Evolutionary conservation across 306 rosid species (phyloP), one percentile per base, ranked within the genome.

Genomic region (Pterocarpus santalinus): DNA sequence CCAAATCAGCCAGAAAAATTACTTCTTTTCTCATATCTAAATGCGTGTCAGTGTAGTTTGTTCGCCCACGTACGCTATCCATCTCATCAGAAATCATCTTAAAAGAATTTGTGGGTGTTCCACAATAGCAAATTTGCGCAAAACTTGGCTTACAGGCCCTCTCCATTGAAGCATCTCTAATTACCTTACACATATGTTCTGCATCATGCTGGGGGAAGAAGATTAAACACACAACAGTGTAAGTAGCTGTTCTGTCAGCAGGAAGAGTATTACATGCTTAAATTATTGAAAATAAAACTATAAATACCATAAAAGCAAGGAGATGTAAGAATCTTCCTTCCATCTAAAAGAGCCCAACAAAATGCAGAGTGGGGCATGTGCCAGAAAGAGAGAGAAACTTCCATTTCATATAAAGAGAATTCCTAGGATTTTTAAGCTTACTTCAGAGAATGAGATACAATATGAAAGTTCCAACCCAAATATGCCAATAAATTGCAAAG

Each of bases 151-250:
- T 87, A 75, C 89, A 84, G 38, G 6, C 65, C 43, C 66, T 83
- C 39, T 87, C 92, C 47, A 73, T 1, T 67, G 97, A 87, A 87
- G 35, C 81, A 61, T 79, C 88, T 89, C 30, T 89, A 69, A 95
- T 8, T 7, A 86, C 82, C 83, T 82, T 85, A 84, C 82, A 93
- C 88, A 96, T 22, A 85, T 82, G 90, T 86, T 85, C 94, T 70
- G 98, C 99, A 86, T 92, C 94, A 13, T 80, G 85, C 99, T 96
- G 84, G 76, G 70, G 73, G 65, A 61, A 69, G 69, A 60, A 83
- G 73, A 35, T 63, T 73, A 28, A 36, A 69, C 52, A 81, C 46
- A 76, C 30, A 83, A 8, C 33, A 53, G 10, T 13, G 16, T 64
- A 61, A 71, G 30, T 35, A 60, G 32, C 32, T 11, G 65, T 65